Evolutionary conservation across 768 basidiomycete genomes (phyloP).

Genomic region (Russula sp.): DNA sequence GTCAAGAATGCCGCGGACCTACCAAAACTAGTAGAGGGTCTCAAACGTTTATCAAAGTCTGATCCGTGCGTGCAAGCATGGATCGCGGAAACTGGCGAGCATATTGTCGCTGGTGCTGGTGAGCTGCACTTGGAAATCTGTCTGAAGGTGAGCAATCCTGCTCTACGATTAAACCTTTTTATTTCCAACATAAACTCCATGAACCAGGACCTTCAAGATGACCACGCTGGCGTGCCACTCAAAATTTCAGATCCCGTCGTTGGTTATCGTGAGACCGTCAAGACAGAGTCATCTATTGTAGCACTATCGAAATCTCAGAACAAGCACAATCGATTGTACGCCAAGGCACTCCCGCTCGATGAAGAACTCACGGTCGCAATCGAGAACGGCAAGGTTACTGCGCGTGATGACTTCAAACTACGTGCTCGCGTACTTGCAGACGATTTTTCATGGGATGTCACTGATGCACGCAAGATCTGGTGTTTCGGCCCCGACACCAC

Average conservation of each 20-base stretch:
- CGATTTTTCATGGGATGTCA: constrained; percentile 97
- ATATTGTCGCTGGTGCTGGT: constrained; percentile 99
- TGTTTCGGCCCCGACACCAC: constrained; percentile 99
- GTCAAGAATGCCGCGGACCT: constrained; percentile 99
- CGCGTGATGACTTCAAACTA: constrained; percentile 97
- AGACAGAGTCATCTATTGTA: constrained; percentile 90
- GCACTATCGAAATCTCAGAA: constrained; percentile 99
- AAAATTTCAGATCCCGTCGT: constrained; percentile 98
- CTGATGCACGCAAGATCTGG: constrained; percentile 99
- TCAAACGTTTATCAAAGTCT: constrained; percentile 99
- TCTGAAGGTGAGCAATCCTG: constrained; percentile 65
- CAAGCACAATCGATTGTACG: constrained; percentile 99
- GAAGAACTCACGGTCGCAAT: constrained; percentile 95
- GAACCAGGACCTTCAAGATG: constrained; percentile 91
- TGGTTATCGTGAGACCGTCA: constrained; percentile 96
- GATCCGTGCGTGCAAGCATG: constrained; percentile 98
- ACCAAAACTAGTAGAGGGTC: constrained; percentile 99
- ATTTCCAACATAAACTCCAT: constrained; percentile 4
- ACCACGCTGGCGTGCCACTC: constrained; percentile 98
- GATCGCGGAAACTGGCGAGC: constrained; percentile 90
- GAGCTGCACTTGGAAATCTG: constrained; percentile 99
- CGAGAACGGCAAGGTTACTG: constrained; percentile 75
- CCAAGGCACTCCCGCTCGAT: constrained; percentile 88
- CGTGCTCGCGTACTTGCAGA: constrained; percentile 96
- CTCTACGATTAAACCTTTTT: background rate